phyloP scores from a whole-genome alignment of 192 early-diverging fungal species.

The Backusella morwellensis region DNA sequence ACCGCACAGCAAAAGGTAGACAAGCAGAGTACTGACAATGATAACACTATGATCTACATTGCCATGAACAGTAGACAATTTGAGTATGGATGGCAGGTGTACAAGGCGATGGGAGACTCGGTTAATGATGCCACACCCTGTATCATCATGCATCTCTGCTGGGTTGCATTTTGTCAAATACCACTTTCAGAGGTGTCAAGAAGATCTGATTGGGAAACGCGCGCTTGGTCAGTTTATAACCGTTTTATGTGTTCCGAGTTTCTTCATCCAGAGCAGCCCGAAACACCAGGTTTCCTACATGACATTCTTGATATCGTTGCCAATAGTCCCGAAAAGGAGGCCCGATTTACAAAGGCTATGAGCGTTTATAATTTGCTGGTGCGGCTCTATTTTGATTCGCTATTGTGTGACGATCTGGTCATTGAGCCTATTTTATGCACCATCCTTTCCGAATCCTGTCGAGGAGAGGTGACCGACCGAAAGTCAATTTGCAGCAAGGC shows the following conservation, averaged over 20 bases:
- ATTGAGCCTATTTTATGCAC: constrained; percentile 20
- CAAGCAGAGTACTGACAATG: constrained; percentile 4
- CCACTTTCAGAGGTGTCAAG: constrained; percentile 15
- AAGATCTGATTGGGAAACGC: constrained; percentile 15
- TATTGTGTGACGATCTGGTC: constrained; percentile 21
- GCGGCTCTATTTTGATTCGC: not conserved
- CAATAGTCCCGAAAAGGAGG: constrained; percentile 14
- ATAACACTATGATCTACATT: constrained; percentile 22
- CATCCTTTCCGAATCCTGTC: constrained; percentile 13
- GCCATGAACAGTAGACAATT: constrained; percentile 15
- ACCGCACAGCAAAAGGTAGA: not conserved
- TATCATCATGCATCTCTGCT: constrained; percentile 21
- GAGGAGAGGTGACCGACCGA: not conserved
- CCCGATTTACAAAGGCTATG: constrained; percentile 19
- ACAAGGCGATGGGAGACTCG: constrained; percentile 7
- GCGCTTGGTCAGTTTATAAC: constrained; percentile 19
- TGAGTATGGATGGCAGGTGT: constrained; percentile 27
- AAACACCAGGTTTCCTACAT: constrained; percentile 15
- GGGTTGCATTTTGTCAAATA: constrained; percentile 13
- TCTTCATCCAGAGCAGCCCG: constrained; percentile 8
- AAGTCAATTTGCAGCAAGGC: constrained; percentile 7
- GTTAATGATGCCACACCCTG: constrained; percentile 16
- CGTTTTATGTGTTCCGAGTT: constrained; percentile 23
- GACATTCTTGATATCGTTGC: constrained; percentile 16
- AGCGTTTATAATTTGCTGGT: constrained; percentile 9